A percentile compares a stretch with the other conserved stretches of the same genome.
These are phyloP conservation scores for Mycena floridula DNA, from an alignment of 768 basidiomycete species.

Conservation along the genomic window DNA sequence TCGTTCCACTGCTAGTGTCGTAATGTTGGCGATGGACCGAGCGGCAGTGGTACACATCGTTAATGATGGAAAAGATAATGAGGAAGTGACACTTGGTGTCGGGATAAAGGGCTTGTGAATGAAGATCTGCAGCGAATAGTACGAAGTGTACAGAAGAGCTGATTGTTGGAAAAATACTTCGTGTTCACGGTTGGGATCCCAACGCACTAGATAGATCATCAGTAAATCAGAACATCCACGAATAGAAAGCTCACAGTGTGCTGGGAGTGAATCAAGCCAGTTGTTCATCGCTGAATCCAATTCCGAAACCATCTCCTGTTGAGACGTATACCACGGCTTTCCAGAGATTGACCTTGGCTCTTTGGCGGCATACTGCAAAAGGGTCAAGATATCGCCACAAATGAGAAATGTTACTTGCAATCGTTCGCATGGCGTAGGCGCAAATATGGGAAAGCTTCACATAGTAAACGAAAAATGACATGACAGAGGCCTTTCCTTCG, in stretches of 20 bases:
- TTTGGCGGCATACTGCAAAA: slow-evolving; percentile 37
- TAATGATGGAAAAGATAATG: slow-evolving; percentile 8
- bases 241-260: slow-evolving; percentile 23
- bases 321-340: slow-evolving; percentile 26
- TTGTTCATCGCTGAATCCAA: slow-evolving; percentile 45
- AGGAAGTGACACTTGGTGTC: slow-evolving; percentile 5
- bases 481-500: slow-evolving; percentile 41
- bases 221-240: neutral
- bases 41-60: slow-evolving; percentile 10
- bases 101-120: slow-evolving; percentile 9
- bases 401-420: slow-evolving; percentile 30
- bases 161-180: slow-evolving; percentile 8
- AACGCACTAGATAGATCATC: slow-evolving; percentile 3
- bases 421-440: slow-evolving; percentile 51
- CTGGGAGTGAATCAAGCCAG: slow-evolving; percentile 44
- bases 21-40: slow-evolving; percentile 3
- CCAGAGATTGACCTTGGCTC: slow-evolving; percentile 26
- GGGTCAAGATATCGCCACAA: neutral
- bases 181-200: slow-evolving; percentile 7
- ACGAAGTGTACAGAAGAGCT: slow-evolving; percentile 5
- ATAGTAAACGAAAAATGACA: slow-evolving; percentile 51
- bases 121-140: slow-evolving; percentile 7
- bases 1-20: neutral
- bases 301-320: slow-evolving; percentile 38
- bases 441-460: slow-evolving; percentile 56